Percentiles rank a stretch among this genome's conserved stretches.
phyloP scores from a whole-genome alignment of 2,329 filamentous ascomycete species.

The Trichoderma sp. region DNA sequence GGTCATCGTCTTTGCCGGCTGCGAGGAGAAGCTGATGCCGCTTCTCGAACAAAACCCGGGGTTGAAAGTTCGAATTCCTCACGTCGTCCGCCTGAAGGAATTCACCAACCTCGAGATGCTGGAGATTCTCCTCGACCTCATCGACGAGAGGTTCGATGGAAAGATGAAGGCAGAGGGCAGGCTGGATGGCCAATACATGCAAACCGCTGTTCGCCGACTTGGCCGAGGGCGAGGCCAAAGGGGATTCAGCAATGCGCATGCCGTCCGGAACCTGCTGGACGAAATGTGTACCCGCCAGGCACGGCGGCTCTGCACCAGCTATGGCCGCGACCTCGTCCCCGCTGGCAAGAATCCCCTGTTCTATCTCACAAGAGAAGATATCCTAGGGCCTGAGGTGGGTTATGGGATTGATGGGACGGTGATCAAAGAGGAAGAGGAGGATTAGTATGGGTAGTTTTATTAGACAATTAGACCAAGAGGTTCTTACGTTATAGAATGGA shows the following conservation, averaged over 20 bases:
- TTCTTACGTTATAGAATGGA: no score
- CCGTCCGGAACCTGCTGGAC: conserved; percentile 4
- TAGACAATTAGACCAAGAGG: no score
- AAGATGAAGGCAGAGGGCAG: conserved; percentile 1
- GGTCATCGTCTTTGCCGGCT: conserved; percentile 5
- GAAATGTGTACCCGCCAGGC: conserved; percentile 17
- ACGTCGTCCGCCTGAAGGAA: not conserved
- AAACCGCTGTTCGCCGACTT: not conserved
- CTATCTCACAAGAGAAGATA: conserved; percentile 4
- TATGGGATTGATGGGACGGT: not conserved
- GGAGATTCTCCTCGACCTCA: not conserved
- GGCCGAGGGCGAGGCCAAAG: not conserved
- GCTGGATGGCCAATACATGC: not conserved
- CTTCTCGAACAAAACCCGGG: conserved; percentile 16
- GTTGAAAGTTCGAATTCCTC: conserved; percentile 13
- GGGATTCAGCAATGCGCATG: conserved; percentile 11
- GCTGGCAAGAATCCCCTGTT: no score
- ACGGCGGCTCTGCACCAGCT: not conserved
- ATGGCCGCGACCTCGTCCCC: no score
- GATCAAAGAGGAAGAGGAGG: no score
- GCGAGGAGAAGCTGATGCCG: conserved; percentile 6
- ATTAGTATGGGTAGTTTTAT: no score
- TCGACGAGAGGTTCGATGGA: conserved; percentile 5
- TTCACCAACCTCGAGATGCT: not conserved
- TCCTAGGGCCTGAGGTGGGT: not conserved